Evolutionary conservation across 2,329 filamentous ascomycete species (phyloP), one percentile per base, ranked within the genome.

Genomic region (Bisporella sp.): DNA sequence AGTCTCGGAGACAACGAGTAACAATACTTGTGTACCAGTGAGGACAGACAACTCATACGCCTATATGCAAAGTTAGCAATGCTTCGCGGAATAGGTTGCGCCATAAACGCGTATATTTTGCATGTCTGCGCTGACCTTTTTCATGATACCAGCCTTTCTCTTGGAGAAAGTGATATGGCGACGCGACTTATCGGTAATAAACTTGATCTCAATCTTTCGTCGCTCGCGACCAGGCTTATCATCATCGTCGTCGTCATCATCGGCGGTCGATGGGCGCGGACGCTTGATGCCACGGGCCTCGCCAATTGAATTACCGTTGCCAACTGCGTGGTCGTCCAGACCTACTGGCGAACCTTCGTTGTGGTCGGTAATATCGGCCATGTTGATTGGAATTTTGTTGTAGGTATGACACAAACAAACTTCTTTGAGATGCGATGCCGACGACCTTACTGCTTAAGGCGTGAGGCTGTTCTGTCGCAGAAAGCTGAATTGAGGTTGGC

Each of bases 121-220:
- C 31, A 5, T 4, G 12, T 12, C 31, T 33, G 21, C 13, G 77
- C 84, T 62, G 69, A 96, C 93, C 90, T 97, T 97, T 81, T 99
- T 97, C 93, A 99, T 97, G 72, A 99, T 97, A 64, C 93, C 93
- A 50, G 93, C 93, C 78, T 99, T 99, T 71, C 93, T 89, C 84
- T 99, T 99, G 62, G 92, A 97, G 72, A 99, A 97, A 65, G 93
- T 97, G 69, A 97, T 99, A 77, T 99, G 93, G 57, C 93, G 87
- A 74, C 93, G 90, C 74, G 92, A 97, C 78, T 99, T 99, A 75
- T 99, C 93, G 73, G 91, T 92, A 72, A 99, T 99, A 76, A 99
- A 99, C 81, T 99, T 99, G 76, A 99, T 99, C 74, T 99, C 93
- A 66, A 99, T 99, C 86, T 99, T 99, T 75, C 93, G 85, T 68